Percentiles rank a stretch among this genome's conserved stretches.
Conservation (phyloP, 148 eudicot species). For the Beta vulgaris region DNA sequence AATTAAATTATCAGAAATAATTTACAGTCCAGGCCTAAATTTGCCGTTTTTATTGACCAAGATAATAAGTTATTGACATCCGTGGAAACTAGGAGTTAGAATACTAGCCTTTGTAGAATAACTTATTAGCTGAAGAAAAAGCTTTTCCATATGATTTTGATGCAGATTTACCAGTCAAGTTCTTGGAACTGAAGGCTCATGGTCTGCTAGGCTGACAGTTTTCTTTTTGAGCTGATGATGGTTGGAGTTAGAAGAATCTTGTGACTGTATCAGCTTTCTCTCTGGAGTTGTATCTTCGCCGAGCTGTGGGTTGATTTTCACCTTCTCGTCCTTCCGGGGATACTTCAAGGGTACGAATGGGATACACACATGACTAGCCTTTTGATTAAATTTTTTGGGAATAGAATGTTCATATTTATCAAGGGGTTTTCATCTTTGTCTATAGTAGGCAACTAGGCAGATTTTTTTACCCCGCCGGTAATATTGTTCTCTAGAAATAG, state of each 20-base stretch:
- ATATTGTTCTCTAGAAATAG: conserved; percentile 16
- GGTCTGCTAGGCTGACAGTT: not conserved
- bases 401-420: conserved; percentile 19
- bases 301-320: conserved; percentile 16
- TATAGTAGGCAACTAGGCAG: conserved; percentile 28
- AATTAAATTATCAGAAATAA: not conserved
- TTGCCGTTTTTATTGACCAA: too few species aligned
- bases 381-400: not conserved
- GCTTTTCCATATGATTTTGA: not conserved
- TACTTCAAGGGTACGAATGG: conserved; percentile 11
- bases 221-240: conserved; percentile 3
- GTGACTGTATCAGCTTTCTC: not conserved
- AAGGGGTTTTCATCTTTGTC: conserved; percentile 21
- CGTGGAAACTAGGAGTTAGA: not conserved
- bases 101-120: too few species aligned
- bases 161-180: conserved; percentile 24
- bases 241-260: conserved; percentile 3
- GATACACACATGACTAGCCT: conserved; percentile 13
- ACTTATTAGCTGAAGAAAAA: conserved; percentile 1
- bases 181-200: not conserved
- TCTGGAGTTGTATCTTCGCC: conserved; percentile 1
- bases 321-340: not conserved
- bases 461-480: conserved; percentile 15
- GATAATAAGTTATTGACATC: not conserved
- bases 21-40: not conserved